A percentile compares a stretch with the other conserved stretches of the same genome.
Evolutionary conservation across 768 basidiomycete species (phyloP).

Genomic region (Lanmaoa pseudosensibilis): DNA sequence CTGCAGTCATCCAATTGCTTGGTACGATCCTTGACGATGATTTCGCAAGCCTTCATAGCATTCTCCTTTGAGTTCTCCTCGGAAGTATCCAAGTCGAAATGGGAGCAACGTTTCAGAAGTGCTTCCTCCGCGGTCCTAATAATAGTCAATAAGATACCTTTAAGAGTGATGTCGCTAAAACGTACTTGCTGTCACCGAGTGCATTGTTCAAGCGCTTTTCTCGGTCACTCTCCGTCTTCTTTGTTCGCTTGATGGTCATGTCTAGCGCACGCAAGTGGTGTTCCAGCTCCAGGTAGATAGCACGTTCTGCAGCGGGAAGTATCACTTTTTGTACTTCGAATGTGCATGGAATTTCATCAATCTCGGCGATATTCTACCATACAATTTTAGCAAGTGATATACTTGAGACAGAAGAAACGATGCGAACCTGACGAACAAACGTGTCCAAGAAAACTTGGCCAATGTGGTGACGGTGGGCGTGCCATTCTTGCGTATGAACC

Average conservation of each 20-base stretch:
- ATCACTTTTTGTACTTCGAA: constrained; percentile 61
- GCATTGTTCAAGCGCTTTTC: constrained; percentile 85
- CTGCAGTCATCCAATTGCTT: constrained; percentile 80
- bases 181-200: constrained; percentile 83
- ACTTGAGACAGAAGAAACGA: background rate
- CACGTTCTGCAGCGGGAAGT: constrained; percentile 90
- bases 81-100: constrained; percentile 81
- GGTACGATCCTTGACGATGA: constrained; percentile 81
- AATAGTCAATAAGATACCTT: constrained; percentile 2
- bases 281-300: constrained; percentile 92
- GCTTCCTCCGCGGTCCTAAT: constrained; percentile 86
- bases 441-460: constrained; percentile 81
- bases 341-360: constrained; percentile 88
- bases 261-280: constrained; percentile 90
- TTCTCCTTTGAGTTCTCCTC: constrained; percentile 53
- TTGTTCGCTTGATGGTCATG: constrained; percentile 70
- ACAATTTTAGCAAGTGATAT: constrained; percentile 9
- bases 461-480: constrained; percentile 77
- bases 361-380: constrained; percentile 87
- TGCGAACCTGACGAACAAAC: constrained; percentile 78
- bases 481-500: constrained; percentile 90
- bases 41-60: constrained; percentile 90
- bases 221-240: constrained; percentile 73
- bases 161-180: background rate
- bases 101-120: constrained; percentile 91